Base-by-base conservation (phyloP, 352 stramenopile species). In the Pythium sp. region DNA sequence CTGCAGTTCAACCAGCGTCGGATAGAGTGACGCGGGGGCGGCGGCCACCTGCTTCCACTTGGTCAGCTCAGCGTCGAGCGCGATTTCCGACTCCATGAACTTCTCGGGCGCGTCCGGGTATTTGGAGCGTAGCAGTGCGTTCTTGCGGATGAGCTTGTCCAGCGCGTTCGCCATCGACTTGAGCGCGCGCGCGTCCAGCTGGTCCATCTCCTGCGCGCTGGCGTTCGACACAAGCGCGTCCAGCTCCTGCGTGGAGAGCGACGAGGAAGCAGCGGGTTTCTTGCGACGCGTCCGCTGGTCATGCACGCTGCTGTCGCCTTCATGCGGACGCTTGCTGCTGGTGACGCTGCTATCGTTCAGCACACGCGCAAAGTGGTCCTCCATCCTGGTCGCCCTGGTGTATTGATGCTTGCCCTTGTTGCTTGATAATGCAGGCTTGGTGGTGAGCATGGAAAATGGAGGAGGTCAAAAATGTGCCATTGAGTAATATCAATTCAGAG, bases 21-120 rank as follows among this genome's bases (percentile, higher is more conserved):
- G 51, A 47, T 81, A 80, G 56, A 90, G 85, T 7, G 93, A 76
- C 38, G 89, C 75, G 1, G 90, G 88, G 26, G 76, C 80, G 3
- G 88, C 83, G 3, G 81, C 86, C 11, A 93, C 73, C 43, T 78
- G 72, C 58, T 79, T 84, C 76, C 84, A 87, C 55, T 79, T 72
- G 60, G 70, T 65, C 20, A 93, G 59, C 63, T 92, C 82, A 22
- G 60, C 59, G 67, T 92, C 76, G 26, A 92, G 68, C 12, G 77
- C 79, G 38, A 97, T 64, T 72, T 97, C 90, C 36, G 85, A 95
- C 34, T 95, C 81, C 60, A 97, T 75, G 63, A 97, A 97, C 62
- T 91, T 93, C 30, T 69, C 68, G 1, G 90, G 89, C 20, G 93
- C 79, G 41, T 93, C 80, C 2, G 74, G 71, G 68, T 93, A 83